Percentiles rank a stretch among this genome's conserved stretches.
phyloP scores from a whole-genome alignment of 1,284 basidiomycete genomes.

The Puccinia hordei region DNA sequence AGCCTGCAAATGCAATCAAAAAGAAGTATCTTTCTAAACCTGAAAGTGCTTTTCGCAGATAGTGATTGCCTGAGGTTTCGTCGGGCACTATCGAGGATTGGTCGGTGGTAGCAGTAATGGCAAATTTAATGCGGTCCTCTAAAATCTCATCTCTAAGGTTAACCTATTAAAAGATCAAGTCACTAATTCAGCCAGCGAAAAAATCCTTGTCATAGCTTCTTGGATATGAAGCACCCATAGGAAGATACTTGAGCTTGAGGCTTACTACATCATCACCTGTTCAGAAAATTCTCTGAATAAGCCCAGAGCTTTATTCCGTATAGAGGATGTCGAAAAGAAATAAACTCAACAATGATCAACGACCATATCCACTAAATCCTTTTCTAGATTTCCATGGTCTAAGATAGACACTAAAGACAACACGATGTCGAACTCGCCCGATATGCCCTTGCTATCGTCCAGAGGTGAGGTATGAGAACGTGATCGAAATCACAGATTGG shows the following conservation, averaged over 20 bases:
- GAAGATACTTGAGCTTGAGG: neutral
- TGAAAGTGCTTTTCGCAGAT: constrained; percentile 61
- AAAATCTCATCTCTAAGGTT: constrained; percentile 88
- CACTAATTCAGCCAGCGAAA: neutral
- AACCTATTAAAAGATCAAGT: constrained; percentile 63
- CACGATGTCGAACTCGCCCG: constrained; percentile 83
- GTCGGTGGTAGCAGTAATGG: constrained; percentile 68
- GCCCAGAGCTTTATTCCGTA: neutral
- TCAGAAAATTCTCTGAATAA: neutral
- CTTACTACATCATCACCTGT: constrained; percentile 51
- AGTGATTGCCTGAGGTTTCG: constrained; percentile 63
- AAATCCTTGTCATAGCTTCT: neutral
- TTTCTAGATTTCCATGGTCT: constrained; percentile 77
- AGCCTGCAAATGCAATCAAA: constrained; percentile 89
- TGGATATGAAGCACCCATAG: neutral
- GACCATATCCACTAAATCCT: constrained; percentile 81
- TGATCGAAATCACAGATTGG: neutral
- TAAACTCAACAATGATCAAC: constrained; percentile 76
- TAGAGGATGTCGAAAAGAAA: constrained; percentile 14
- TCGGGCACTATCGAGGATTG: constrained; percentile 59
- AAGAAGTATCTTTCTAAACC: constrained; percentile 75
- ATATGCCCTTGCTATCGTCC: constrained; percentile 53
- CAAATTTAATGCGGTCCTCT: constrained; percentile 77
- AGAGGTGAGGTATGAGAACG: neutral
- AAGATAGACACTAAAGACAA: constrained; percentile 84